Conservation (phyloP, 495 filamentous ascomycete species). For the Penicillium lividum region DNA sequence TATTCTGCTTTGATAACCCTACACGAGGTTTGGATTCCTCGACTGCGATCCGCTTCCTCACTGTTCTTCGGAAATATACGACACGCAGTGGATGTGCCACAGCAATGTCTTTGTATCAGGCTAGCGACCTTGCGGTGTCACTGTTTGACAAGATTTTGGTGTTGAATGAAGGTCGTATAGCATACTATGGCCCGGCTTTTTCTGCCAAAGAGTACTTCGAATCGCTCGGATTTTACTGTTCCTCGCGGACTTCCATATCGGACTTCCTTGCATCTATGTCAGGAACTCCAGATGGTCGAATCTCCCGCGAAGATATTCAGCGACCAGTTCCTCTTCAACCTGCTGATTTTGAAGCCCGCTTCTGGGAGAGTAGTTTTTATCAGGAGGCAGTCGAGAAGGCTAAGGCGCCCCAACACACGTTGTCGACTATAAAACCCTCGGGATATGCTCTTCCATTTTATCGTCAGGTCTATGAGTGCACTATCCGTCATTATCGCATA, state of each 20-base stretch:
- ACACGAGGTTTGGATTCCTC: constrained; percentile 52
- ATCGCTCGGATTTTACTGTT: constrained; percentile 57
- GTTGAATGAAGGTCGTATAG: constrained; percentile 52
- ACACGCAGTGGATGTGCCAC: constrained; percentile 23
- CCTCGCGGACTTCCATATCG: constrained; percentile 59
- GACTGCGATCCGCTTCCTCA: constrained; percentile 44
- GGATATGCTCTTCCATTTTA: constrained; percentile 11
- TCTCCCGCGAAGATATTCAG: constrained; percentile 43
- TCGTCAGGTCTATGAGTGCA: constrained; percentile 8
- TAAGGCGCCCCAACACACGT: background rate
- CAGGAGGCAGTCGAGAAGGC: background rate
- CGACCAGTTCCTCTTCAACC: constrained; percentile 30
- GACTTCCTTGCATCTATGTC: constrained; percentile 65
- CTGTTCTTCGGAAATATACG: constrained; percentile 28
- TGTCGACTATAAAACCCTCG: background rate
- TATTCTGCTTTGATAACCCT: constrained; percentile 23
- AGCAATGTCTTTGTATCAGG: constrained; percentile 48
- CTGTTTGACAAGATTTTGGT: constrained; percentile 57
- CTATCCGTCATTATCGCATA: constrained; percentile 18
- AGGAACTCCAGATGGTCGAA: constrained; percentile 52
- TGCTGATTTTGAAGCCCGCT: constrained; percentile 14
- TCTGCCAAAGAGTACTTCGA: constrained; percentile 60
- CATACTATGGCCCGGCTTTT: constrained; percentile 52
- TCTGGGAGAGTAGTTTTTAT: background rate
- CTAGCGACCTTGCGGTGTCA: constrained; percentile 52